Evolutionary conservation across 2,329 filamentous ascomycete genomes (phyloP).

Genomic region (Colletotrichum viniferum): DNA sequence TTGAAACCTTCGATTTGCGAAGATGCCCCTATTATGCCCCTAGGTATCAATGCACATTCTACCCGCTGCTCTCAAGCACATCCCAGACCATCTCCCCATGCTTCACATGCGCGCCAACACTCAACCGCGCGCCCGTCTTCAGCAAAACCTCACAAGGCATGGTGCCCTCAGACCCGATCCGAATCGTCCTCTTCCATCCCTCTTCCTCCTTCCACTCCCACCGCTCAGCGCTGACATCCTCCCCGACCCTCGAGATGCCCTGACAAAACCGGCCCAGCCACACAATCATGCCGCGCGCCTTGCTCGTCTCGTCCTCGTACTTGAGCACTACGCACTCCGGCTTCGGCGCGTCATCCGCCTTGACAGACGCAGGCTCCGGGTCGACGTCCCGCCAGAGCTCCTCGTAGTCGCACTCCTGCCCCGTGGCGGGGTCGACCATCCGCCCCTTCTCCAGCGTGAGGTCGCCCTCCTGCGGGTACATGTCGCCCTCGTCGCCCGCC

Average conservation of each 20-base stretch:
- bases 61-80: constrained; percentile 32
- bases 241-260: constrained; percentile 54
- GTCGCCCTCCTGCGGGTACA: constrained; percentile 47
- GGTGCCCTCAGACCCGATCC: constrained; percentile 33
- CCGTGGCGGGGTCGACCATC: constrained; percentile 64
- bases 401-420: constrained; percentile 60
- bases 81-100: constrained; percentile 33
- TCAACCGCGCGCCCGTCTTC: constrained; percentile 15
- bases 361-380: constrained; percentile 19
- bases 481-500: constrained; percentile 60
- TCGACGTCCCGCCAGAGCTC: constrained; percentile 66
- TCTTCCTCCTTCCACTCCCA: constrained; percentile 49
- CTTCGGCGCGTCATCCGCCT: constrained; percentile 14
- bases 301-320: constrained; percentile 34
- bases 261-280: constrained; percentile 60
- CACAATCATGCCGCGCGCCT: constrained; percentile 54
- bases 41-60: not conserved
- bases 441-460: constrained; percentile 59
- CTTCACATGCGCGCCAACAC: constrained; percentile 24
- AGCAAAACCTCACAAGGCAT: constrained; percentile 38
- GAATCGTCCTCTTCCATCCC: constrained; percentile 40
- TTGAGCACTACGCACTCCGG: constrained; percentile 43
- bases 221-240: constrained; percentile 53
- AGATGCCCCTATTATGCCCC: not conserved
- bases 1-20: not conserved